Percentiles rank a stretch among this genome's conserved stretches.
phyloP scores from a whole-genome alignment of 768 basidiomycete genomes.

The Boletus reticulatus region DNA sequence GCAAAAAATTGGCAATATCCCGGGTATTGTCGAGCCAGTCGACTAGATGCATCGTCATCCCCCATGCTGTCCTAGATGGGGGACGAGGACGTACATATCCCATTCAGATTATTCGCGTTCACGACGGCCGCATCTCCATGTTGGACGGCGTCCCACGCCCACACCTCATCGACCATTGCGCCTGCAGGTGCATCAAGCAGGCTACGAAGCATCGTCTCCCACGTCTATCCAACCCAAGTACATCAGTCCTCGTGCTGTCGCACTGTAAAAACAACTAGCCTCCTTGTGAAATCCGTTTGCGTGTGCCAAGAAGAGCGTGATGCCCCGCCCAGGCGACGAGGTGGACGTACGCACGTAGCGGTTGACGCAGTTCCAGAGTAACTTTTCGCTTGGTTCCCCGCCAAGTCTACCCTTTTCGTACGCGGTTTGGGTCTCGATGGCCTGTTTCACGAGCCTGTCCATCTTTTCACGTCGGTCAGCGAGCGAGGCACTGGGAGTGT shows the following conservation, averaged over 20 bases:
- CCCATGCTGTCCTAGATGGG: background rate
- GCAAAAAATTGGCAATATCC: slow-evolving; percentile 75
- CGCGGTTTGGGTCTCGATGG: slow-evolving; percentile 11
- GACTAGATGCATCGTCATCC: slow-evolving; percentile 37
- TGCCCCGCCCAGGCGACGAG: background rate
- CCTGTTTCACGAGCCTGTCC: slow-evolving; percentile 16
- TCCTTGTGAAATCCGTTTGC: slow-evolving; percentile 91
- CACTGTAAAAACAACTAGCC: slow-evolving; percentile 35
- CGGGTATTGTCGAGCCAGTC: slow-evolving; percentile 78
- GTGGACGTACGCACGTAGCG: slow-evolving; percentile 47
- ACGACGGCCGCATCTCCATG: slow-evolving; percentile 83
- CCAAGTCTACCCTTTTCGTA: slow-evolving; percentile 18
- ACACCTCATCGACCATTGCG: slow-evolving; percentile 62
- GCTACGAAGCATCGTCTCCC: slow-evolving; percentile 64
- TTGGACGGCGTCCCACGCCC: slow-evolving; percentile 80
- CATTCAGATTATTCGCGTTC: slow-evolving; percentile 56
- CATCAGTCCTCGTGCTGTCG: background rate
- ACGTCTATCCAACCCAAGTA: slow-evolving; percentile 50
- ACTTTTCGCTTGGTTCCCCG: slow-evolving; percentile 19
- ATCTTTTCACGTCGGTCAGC: slow-evolving; percentile 11
- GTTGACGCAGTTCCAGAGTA: slow-evolving; percentile 72
- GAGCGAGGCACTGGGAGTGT: background rate
- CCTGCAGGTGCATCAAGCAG: slow-evolving; percentile 47
- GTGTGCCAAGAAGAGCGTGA: slow-evolving; percentile 77
- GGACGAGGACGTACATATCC: slow-evolving; percentile 49